Percentiles rank a stretch among this genome's conserved stretches.
phyloP scores from a whole-genome alignment of 2,329 filamentous ascomycete genomes.

The Blastomyces silverae region DNA sequence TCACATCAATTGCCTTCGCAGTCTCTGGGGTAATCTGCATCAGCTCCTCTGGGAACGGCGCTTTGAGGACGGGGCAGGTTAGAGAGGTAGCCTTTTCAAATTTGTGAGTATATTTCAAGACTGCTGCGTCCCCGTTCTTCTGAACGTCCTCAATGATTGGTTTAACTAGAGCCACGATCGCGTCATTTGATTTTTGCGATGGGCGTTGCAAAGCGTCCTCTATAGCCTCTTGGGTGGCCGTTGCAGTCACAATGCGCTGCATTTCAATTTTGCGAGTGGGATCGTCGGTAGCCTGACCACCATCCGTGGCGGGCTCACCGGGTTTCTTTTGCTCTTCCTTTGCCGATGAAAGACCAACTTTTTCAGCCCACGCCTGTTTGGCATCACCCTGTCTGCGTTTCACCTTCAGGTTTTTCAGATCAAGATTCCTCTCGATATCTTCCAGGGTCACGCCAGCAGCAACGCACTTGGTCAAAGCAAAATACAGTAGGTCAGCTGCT shows the following conservation, averaged over 20 bases:
- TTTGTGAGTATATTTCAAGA: conserved; percentile 92
- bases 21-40: conserved; percentile 84
- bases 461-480: conserved; percentile 84
- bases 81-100: conserved; percentile 94
- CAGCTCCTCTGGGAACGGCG: conserved; percentile 75
- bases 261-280: conserved; percentile 65
- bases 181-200: conserved; percentile 89
- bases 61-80: conserved; percentile 78
- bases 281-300: conserved; percentile 49
- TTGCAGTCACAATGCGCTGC: conserved; percentile 66
- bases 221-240: conserved; percentile 59
- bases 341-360: conserved; percentile 56
- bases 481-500: conserved; percentile 92
- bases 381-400: conserved; percentile 90
- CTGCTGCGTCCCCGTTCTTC: conserved; percentile 73
- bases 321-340: conserved; percentile 23
- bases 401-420: conserved; percentile 91
- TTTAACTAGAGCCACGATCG: conserved; percentile 81
- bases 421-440: conserved; percentile 86
- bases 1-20: conserved; percentile 84
- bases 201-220: conserved; percentile 73
- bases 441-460: conserved; percentile 75
- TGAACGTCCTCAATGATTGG: conserved; percentile 89
- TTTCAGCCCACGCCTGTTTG: conserved; percentile 85
- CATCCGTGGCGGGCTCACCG: conserved; percentile 36